These are phyloP conservation scores for Moringa oleifera DNA, from an alignment of 345 rosid species.

Conservation along the genomic window DNA sequence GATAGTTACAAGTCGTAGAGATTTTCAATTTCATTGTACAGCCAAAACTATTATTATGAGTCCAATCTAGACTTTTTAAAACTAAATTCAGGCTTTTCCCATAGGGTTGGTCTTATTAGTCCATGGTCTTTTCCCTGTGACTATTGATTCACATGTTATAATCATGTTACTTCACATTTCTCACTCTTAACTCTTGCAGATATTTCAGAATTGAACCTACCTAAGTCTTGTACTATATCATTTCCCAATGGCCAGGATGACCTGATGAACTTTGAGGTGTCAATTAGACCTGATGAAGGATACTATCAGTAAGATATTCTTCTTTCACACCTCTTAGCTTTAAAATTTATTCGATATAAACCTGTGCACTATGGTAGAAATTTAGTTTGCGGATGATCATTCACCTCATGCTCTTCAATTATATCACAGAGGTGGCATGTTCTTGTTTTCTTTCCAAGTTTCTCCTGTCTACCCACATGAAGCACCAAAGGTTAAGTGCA, in stretches of 20 bases:
- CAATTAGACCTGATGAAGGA: conserved; percentile 83
- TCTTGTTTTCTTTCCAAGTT: conserved; percentile 83
- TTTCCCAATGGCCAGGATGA: conserved; percentile 83
- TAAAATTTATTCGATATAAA: background rate
- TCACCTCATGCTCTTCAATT: background rate
- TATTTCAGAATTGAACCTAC: conserved; percentile 73
- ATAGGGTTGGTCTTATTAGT: background rate
- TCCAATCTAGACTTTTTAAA: no score
- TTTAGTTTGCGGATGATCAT: background rate
- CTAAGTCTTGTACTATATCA: conserved; percentile 55
- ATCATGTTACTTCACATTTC: background rate
- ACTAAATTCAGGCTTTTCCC: background rate
- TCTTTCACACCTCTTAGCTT: background rate
- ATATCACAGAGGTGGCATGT: conserved; percentile 61
- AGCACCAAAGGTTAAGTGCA: conserved; percentile 96
- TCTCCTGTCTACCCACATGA: conserved; percentile 90
- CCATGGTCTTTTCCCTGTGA: no score
- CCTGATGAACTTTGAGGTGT: conserved; percentile 76
- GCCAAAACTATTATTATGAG: background rate
- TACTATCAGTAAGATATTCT: conserved; percentile 56
- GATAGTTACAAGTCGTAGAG: background rate
- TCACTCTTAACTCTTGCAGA: conserved; percentile 30
- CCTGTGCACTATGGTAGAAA: background rate
- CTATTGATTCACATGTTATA: no score
- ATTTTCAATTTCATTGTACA: no score